Evolutionary conservation across 75 land plant species (phyloP).

Genomic region (Azolla pinnata): DNA sequence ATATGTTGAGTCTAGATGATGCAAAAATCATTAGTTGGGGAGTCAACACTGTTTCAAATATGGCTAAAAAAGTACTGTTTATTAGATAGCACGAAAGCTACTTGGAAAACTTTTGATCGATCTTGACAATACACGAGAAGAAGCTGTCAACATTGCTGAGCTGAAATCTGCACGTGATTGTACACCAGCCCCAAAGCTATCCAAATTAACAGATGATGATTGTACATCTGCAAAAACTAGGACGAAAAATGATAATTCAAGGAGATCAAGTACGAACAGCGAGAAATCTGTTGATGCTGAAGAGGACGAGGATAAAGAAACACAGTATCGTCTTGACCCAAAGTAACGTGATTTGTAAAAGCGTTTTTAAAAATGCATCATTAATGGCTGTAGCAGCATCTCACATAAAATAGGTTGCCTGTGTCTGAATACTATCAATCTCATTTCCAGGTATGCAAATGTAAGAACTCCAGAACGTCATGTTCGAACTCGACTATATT

Average conservation of each 20-base stretch:
- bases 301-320: slow-evolving; percentile 93
- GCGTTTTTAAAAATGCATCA: no score
- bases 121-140: slow-evolving; percentile 86
- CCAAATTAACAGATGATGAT: slow-evolving; percentile 40
- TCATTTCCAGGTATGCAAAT: slow-evolving; percentile 81
- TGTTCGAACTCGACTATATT: slow-evolving; percentile 93
- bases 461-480: slow-evolving; percentile 96
- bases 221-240: slow-evolving; percentile 26
- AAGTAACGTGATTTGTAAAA: no score
- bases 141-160: slow-evolving; percentile 87
- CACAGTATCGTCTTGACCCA: slow-evolving; percentile 90
- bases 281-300: slow-evolving; percentile 75
- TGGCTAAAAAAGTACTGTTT: no score
- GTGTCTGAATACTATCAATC: no score
- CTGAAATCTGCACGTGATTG: slow-evolving; percentile 43
- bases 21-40: no score
- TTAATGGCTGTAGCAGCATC: no score
- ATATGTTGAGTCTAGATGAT: no score
- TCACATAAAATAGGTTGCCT: no score
- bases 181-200: slow-evolving; percentile 7
- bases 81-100: slow-evolving; percentile 87
- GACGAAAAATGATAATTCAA: slow-evolving; percentile 40
- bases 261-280: slow-evolving; percentile 50
- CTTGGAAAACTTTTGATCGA: slow-evolving; percentile 95
- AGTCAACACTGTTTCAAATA: no score